These are phyloP conservation scores for Eruca vesicaria DNA, from an alignment of 441 rosid genomes.

Conservation along the genomic window DNA sequence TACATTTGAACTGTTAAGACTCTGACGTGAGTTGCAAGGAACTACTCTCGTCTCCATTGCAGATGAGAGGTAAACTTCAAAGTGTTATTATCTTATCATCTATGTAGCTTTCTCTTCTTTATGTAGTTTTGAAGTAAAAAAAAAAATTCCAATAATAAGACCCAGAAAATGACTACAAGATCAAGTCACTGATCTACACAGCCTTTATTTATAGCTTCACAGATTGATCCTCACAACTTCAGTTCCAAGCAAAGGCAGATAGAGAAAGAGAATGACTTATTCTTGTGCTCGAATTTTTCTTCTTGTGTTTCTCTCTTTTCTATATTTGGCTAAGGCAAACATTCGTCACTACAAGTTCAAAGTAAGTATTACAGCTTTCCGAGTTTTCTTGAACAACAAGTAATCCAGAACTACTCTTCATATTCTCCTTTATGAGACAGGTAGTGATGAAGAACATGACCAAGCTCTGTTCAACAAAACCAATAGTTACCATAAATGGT, in stretches of 20 bases:
- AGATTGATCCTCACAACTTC: slow-evolving; percentile 12
- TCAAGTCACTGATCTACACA: slow-evolving; percentile 34
- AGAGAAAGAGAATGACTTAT: slow-evolving; percentile 20
- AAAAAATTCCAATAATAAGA: background rate
- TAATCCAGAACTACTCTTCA: background rate
- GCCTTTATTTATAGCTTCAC: slow-evolving; percentile 27
- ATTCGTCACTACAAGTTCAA: slow-evolving; percentile 60
- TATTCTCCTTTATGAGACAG: slow-evolving; percentile 28
- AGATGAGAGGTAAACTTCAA: slow-evolving; percentile 22
- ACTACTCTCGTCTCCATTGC: background rate
- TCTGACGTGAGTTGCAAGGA: background rate
- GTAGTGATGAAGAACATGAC: slow-evolving; percentile 47
- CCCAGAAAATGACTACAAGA: slow-evolving; percentile 6
- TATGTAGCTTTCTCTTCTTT: slow-evolving; percentile 11
- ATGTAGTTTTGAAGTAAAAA: slow-evolving; percentile 14
- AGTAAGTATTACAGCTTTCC: slow-evolving; percentile 42
- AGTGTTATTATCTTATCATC: background rate
- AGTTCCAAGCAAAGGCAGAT: slow-evolving; percentile 13
- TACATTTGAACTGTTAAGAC: background rate
- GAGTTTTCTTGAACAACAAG: background rate
- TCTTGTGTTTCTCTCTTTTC: slow-evolving; percentile 35
- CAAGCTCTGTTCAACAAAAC: slow-evolving; percentile 49
- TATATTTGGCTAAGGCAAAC: slow-evolving; percentile 44
- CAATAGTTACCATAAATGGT: slow-evolving; percentile 47
- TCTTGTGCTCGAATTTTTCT: slow-evolving; percentile 35